Evolutionary conservation across 139 green algal genomes (phyloP).

Genomic region (Pleodorina starrii): DNA sequence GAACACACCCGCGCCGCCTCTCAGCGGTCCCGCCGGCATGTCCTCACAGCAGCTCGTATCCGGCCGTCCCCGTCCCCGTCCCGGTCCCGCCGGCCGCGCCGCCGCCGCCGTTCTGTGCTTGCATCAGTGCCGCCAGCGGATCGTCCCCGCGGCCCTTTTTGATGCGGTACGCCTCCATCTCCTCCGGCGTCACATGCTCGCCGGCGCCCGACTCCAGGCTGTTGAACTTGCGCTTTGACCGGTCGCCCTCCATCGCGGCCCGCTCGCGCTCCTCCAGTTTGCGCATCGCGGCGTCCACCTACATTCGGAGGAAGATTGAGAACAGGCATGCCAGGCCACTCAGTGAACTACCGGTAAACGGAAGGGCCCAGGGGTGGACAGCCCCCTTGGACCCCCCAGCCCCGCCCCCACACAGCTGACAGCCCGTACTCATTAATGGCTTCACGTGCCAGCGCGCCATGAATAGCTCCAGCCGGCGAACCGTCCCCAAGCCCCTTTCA

Average conservation of each 20-base stretch:
- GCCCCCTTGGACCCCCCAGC: too few relatives aligned
- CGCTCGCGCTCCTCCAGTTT: conserved; percentile 81
- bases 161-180: conserved; percentile 97
- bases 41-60: conserved; percentile 45
- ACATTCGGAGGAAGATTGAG: background rate
- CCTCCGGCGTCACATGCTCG: conserved; percentile 87
- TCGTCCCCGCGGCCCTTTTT: conserved; percentile 60
- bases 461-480: too few relatives aligned
- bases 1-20: too few relatives aligned
- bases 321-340: background rate
- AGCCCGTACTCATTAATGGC: too few relatives aligned
- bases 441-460: too few relatives aligned
- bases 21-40: too few relatives aligned
- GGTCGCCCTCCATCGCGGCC: conserved; percentile 70
- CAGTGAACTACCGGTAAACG: background rate
- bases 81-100: too few relatives aligned
- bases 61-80: conserved; percentile 19
- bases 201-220: conserved; percentile 63
- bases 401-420: too few relatives aligned
- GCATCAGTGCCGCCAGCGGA: conserved; percentile 42
- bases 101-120: background rate
- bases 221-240: conserved; percentile 92
- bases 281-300: conserved; percentile 50
- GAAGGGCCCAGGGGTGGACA: too few relatives aligned
- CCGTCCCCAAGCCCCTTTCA: too few relatives aligned